Base-by-base conservation (phyloP, 805 yeast genomes). In the Peterozyma xylosa region DNA sequence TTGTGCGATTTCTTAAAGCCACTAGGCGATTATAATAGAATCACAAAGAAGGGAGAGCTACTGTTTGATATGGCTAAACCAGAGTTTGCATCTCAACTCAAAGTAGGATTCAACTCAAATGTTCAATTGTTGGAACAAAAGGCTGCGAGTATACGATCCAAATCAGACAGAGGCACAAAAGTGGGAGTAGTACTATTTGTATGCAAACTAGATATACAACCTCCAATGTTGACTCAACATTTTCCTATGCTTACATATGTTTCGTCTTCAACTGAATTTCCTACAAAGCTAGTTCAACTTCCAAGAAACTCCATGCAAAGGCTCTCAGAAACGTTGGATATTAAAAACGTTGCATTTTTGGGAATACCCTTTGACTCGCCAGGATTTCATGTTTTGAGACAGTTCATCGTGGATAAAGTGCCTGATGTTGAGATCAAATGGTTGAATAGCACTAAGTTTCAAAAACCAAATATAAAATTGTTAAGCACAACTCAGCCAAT, bases 281-380 rank as follows among this genome's bases (percentile, higher is more conserved):
- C 67, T n/a, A 78, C 78, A 3, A 80, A 77, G 47, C 60, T 83
- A 37, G 68, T 83, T 2, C 83, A 78, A 48, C 62, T 84, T 21
- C 89, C 89, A 2, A 67, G 64, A 44, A 75, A 67, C 9, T 53
- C 64, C 4, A 51, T 56, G 27, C 33, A 21, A n/a, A 48, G 50
- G 42, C 47, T 75, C 1, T 64, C 72, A 35, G 46, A 50, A 21
- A 54, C 50, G 3, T 47, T 67, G 17, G 59, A 62, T 9, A 53
- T 48, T 7, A 60, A 59, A 9, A 54, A 63, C 35, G 53, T 54
- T 5, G 57, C 65, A 1, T 56, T 71, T 2, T 32, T 70, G 2
- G 73, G 72, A 1, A 45, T 74, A 0, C 43, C 62, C 2, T 13
- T 53, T 2, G 54, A 49, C 15, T 47, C 59, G 30, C 42, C 47